Percentiles rank a stretch among this genome's conserved stretches.
phyloP scores from a whole-genome alignment of 768 basidiomycete genomes.

The Boletus subparvulus region DNA sequence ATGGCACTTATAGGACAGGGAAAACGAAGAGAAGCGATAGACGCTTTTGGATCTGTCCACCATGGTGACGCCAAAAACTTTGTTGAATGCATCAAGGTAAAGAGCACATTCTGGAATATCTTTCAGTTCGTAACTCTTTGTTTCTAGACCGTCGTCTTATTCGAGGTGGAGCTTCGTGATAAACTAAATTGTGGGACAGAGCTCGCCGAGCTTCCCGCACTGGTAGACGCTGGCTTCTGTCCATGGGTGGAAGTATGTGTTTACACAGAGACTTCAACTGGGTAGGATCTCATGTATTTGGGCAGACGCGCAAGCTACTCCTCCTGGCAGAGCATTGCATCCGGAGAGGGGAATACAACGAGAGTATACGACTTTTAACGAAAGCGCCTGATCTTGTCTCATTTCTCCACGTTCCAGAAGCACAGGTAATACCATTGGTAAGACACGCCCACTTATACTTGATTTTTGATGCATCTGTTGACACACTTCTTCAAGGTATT shows the following conservation, averaged over 20 bases:
- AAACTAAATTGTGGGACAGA: not conserved
- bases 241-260: not conserved
- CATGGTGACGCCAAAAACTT: not conserved
- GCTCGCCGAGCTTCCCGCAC: not conserved
- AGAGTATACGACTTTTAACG: not conserved
- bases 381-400: not conserved
- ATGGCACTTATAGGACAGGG: not conserved
- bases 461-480: not conserved
- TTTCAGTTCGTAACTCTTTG: not conserved
- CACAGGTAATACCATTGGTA: constrained; percentile 2
- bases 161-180: constrained; percentile 2
- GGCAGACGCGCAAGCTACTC: not conserved
- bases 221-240: not conserved
- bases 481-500: constrained; percentile 11
- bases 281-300: not conserved
- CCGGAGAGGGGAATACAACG: not conserved
- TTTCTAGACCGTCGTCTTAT: constrained; percentile 3
- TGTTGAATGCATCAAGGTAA: constrained; percentile 10
- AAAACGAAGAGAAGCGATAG: not conserved
- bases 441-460: not conserved
- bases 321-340: not conserved
- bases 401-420: constrained; percentile 1
- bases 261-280: not conserved
- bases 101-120: not conserved
- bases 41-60: not conserved